Base-by-base conservation (phyloP, 2,329 filamentous ascomycete species). In the Tolypocladium inflatum region DNA sequence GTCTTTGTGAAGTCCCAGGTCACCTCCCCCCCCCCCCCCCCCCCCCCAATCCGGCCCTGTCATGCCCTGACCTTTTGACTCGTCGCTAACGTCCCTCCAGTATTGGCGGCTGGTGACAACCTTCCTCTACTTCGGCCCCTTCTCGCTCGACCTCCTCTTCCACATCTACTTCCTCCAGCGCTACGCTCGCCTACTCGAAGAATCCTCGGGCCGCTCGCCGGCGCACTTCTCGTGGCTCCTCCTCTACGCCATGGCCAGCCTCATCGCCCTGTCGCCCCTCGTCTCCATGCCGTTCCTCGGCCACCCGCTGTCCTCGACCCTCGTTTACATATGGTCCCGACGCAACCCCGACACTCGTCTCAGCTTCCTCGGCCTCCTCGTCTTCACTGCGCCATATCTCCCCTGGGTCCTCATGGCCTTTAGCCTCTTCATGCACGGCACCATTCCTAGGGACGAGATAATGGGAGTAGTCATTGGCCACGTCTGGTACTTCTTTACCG, bases 91-190 rank as follows among this genome's bases (percentile, higher is more conserved):
- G 3, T 43, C 53, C 33, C 65, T 67, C 64, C 63, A 97, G 91
- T 97, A 96, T 74, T 99, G 94, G 94, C 88, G 94, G 45, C 80
- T 99, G n/a, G 69, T 96, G 45, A 95, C 93, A 2, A 96, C 93
- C 1, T 99, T 99, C 76, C 84, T 97, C 68, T 99, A 97, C 78
- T 97, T 97, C 70, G 94, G 94, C 2, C 92, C 93, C 2, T 85
- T 97, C 63, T 94, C 88, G 37, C 84, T 99, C 69, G 94, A 97
- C 72, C 86, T 99, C 45, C 81, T 97, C 65, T 97, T 97, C 79
- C 93, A 97, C 73, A 89, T 97, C 72, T 99, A 97, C 82, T 99
- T 99, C 76, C 87, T 97, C 59, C 92, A 97, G 71, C 89, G 94
- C 58, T 99, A 99, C 74, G 92, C 93, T 8, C 89, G 94, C 55